A percentile compares a stretch with the other conserved stretches of the same genome.
phyloP scores from a whole-genome alignment of 2,329 filamentous ascomycete genomes.

The Clarireedia hainanense region DNA sequence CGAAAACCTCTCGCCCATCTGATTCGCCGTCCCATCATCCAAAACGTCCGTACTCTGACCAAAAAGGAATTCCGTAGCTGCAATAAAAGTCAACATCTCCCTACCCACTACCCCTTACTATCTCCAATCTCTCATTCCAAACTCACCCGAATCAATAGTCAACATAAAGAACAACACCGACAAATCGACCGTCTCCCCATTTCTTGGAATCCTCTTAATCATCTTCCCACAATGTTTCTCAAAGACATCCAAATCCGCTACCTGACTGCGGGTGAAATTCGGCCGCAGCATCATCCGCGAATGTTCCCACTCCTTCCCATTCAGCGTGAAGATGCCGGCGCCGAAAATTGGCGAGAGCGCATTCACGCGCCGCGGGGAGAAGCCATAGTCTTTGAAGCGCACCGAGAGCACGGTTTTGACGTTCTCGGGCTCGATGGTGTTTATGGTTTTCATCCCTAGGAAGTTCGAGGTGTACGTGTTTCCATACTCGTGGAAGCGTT shows the following conservation, averaged over 20 bases:
- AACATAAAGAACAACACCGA: constrained; percentile 57
- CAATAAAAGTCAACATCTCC: background rate
- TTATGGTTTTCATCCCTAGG: constrained; percentile 31
- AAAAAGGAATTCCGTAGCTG: constrained; percentile 59
- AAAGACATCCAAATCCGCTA: constrained; percentile 46
- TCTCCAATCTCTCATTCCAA: background rate
- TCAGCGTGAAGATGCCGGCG: constrained; percentile 47
- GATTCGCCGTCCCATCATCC: constrained; percentile 7
- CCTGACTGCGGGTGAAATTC: constrained; percentile 42
- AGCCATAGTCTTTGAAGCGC: constrained; percentile 47
- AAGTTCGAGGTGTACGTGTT: constrained; percentile 9
- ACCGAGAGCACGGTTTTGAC: constrained; percentile 48
- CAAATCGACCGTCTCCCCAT: constrained; percentile 49
- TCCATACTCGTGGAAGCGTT: constrained; percentile 27
- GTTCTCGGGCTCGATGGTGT: constrained; percentile 48
- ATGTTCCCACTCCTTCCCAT: constrained; percentile 45
- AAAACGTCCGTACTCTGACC: constrained; percentile 47
- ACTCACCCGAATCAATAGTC: constrained; percentile 47
- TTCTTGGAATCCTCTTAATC: constrained; percentile 47
- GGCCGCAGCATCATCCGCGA: constrained; percentile 46
- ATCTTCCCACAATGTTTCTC: constrained; percentile 52
- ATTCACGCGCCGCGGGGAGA: constrained; percentile 37
- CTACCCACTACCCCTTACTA: background rate
- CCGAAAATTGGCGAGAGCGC: constrained; percentile 42
- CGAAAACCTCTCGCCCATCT: constrained; percentile 25